Base-by-base conservation (phyloP, 768 basidiomycete genomes). In the Amanita brunnescens region DNA sequence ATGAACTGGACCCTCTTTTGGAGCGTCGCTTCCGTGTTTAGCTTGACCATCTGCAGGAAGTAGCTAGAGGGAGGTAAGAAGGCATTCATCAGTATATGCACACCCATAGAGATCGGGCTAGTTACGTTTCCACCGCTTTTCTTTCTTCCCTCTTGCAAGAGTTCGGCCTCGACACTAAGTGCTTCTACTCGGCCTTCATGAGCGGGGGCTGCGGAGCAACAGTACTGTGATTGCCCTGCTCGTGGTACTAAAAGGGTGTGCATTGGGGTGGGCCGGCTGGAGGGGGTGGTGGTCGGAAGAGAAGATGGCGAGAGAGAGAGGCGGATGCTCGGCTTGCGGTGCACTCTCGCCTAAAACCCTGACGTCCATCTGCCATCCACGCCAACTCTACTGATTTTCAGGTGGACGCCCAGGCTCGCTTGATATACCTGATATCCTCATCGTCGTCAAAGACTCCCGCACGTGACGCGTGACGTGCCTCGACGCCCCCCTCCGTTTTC, bases 1-100 rank as follows among this genome's bases (percentile, higher is more conserved):
- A 88, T 85, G 58, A 89, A 77, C 63, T 87, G 85, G 58, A 85
- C 86, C 60, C 85, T 85, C 62, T 86, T 86, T 65, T 85, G 83
- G 42, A 87, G 74, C 3, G 84, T 86, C 26, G 82, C 87, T 87
- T 58, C 84, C 85, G 42, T 81, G 85, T 70, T 87, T 85, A 34
- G 85, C 85, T 59, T 87, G 85, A 34, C 86, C n/a, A n/a, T n/a
- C 86, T 35, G 87, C 75, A 50, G 88, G 73, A n/a, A 88, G 67
- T 40, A 87, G 67, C 83, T 88, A 58, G 44, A 54, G 26, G 23
- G 51, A 39, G 37, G 2, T 13, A 34, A 21, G 34, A 49, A 12
- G 45, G 51, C 46, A 37, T 42, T 46, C 55, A 16, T 35, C 51
- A 70, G 57, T 72, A 69, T 70, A 72, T 70, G 66, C 66, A 70